Evolutionary conservation across 139 green algal genomes (phyloP), one percentile per base, ranked within the genome.

Genomic region (Tetraselmis chui): DNA sequence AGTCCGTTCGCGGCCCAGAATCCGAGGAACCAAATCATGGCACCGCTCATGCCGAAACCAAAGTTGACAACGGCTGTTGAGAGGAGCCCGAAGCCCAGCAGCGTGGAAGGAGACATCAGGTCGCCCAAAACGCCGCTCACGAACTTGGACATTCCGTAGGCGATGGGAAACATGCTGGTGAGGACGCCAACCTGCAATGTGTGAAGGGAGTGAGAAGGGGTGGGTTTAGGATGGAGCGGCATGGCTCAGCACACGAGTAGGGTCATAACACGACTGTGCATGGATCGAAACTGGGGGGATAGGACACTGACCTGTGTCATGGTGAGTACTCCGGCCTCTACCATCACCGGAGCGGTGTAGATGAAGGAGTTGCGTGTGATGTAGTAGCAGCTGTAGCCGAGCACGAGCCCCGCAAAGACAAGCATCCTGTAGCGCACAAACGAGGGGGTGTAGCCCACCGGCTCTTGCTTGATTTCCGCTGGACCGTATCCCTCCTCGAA

Each of bases 81-180:
- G n/a, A 79, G 1, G 28, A 79, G 27, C 2, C 76, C 76, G 76
- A 79, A 32, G n/a, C n/a, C 27, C n/a, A 79, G 76, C 23, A 79
- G 28, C 76, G 28, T 28, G 28, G 27, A 79, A 2, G 76, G 76
- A 5, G 28, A 45, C 28, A 79, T 32, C n/a, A 27, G 76, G 76
- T 79, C 76, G 76, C 76, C 76, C 28, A 79, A 29, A 5, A 79
- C 76, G 28, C 76, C 76, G n/a, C n/a, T 27, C 28, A 79, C 76
- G 76, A 79, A 29, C 76, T 77, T 28, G 26, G 74, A 29, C 26
- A 29, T 28, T 77, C 26, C 26, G 81, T 98, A 98, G 1, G 89
- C 91, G 32, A 98, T 94, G 32, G 96, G 95, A 89, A 98, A 96
- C 83, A 98, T 96, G 82, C 89, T 95, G 0, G 95, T 98, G 83